phyloP scores from a whole-genome alignment of 108 stramenopile genomes.

The Chaetoceros muelleri region DNA sequence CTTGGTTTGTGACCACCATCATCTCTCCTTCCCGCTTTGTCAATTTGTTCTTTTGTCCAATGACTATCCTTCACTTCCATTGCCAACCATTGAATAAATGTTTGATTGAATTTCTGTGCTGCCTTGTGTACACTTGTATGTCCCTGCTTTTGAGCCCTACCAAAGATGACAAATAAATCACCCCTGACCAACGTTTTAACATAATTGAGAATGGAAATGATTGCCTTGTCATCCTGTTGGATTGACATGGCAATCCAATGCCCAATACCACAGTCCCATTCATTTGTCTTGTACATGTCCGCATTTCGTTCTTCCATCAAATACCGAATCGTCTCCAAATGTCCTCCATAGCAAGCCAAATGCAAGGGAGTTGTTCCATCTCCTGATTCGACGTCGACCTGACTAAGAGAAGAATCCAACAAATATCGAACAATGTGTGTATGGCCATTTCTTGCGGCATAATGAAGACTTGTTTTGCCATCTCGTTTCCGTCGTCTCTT shows the following conservation, averaged over 20 bases:
- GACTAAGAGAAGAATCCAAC: not conserved
- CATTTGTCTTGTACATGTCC: conserved; percentile 19
- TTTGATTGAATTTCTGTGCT: conserved; percentile 44
- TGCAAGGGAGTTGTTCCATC: conserved; percentile 82
- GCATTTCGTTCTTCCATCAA: conserved; percentile 29
- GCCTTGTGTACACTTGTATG: conserved; percentile 77
- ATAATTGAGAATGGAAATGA: not conserved
- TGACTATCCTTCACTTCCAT: conserved; percentile 8
- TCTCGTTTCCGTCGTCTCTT: conserved; percentile 60
- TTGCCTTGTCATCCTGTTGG: not conserved
- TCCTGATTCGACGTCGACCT: conserved; percentile 32
- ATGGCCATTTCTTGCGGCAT: conserved; percentile 77
- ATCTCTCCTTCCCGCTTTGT: conserved; percentile 23
- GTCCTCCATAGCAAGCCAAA: conserved; percentile 73
- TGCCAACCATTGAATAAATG: conserved; percentile 64
- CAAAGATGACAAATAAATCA: conserved; percentile 25
- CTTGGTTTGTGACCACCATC: conserved; percentile 63
- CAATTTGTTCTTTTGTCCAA: conserved; percentile 14
- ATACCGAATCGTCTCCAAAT: conserved; percentile 37
- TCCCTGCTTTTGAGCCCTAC: conserved; percentile 48
- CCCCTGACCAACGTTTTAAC: not conserved
- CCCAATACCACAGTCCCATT: conserved; percentile 57
- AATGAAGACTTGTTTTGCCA: conserved; percentile 81
- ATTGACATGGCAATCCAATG: conserved; percentile 71
- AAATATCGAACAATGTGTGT: conserved; percentile 22